Base-by-base conservation (phyloP, 1,284 basidiomycete species). In the Ceratobasidium sp. region DNA sequence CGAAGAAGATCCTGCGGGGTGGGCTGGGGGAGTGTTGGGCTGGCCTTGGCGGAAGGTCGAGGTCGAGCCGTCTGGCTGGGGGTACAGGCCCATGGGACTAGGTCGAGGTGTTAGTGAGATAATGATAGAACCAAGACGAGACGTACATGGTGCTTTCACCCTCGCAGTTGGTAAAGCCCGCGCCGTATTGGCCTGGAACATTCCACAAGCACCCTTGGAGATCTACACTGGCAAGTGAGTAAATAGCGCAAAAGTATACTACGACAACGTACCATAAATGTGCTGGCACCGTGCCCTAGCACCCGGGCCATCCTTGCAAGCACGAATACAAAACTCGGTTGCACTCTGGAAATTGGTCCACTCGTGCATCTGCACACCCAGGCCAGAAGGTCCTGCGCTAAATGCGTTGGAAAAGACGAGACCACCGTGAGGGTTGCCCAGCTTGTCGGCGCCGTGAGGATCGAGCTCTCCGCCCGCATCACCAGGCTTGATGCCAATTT, bases 261-360 rank as follows among this genome's bases (percentile, higher is more conserved):
- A 68, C 68, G 16, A 67, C 23, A 4, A 52, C 55, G 59, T 60
- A 80, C 80, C 79, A 81, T 85, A 85, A 77, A 86, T 84, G 79
- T 86, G 85, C 60, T 85, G 79, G 75, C 79, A 79, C 46, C 79
- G 79, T 57, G 71, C 8, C 50, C 44, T 64, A 3, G 75, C 62
- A 50, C 83, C 83, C 20, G 81, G 80, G 59, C 83, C 84, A 76
- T 83, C 82, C 57, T 80, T 80, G 78, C 85, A 86, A 16, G 83
- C 84, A 70, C 84, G 79, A 80, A 86, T 81, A 79, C 84, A 86
- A 80, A 85, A 86, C 57, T 82, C 79, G 62, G 81, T 76, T 14
- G 73, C 48, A 38, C 73, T 65, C 78, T 79, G 79, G 73, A 80
- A 78, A 71, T 79, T 81, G 83, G 84, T 85, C 84, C 84, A 84